Conservation (phyloP, 2,329 filamentous ascomycete genomes). For the Talaromyces sp. region DNA sequence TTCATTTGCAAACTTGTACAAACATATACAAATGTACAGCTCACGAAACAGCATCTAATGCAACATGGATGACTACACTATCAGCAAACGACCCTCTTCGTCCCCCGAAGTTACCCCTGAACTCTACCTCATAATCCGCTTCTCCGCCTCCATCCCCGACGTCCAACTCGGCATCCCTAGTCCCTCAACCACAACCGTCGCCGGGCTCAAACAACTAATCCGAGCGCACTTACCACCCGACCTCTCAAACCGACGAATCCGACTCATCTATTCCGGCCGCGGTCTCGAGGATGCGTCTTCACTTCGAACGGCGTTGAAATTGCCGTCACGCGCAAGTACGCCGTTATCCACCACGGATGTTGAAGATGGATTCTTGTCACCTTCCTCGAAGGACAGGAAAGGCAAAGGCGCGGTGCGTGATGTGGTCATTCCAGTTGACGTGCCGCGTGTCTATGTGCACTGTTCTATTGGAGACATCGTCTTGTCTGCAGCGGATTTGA, state of each 20-base stretch:
- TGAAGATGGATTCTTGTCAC: conserved; percentile 19
- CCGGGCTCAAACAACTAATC: conserved; percentile 77
- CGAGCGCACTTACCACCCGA: conserved; percentile 64
- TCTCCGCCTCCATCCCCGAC: conserved; percentile 81
- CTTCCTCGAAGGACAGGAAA: conserved; percentile 21
- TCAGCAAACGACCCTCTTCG: conserved; percentile 20
- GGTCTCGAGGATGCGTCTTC: conserved; percentile 72
- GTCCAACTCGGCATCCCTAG: conserved; percentile 70
- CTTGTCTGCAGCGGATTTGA: conserved; percentile 66
- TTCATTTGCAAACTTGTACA: not conserved
- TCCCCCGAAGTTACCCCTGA: conserved; percentile 20
- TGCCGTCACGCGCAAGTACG: conserved; percentile 52
- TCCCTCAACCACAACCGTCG: conserved; percentile 67
- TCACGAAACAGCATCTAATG: conserved; percentile 6
- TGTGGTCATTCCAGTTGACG: conserved; percentile 49
- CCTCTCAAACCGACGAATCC: conserved; percentile 67
- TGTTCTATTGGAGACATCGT: conserved; percentile 80
- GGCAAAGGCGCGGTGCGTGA: conserved; percentile 60
- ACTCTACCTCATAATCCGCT: conserved; percentile 81
- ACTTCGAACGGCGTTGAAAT: conserved; percentile 64
- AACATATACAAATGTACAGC: not conserved
- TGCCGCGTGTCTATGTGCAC: conserved; percentile 75
- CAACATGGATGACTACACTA: conserved; percentile 11
- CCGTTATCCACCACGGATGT: conserved; percentile 19
- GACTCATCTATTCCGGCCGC: conserved; percentile 85